Evolutionary conservation across 352 stramenopile species (phyloP), one percentile per base, ranked within the genome.

Genomic region (Pythium brachiatum): DNA sequence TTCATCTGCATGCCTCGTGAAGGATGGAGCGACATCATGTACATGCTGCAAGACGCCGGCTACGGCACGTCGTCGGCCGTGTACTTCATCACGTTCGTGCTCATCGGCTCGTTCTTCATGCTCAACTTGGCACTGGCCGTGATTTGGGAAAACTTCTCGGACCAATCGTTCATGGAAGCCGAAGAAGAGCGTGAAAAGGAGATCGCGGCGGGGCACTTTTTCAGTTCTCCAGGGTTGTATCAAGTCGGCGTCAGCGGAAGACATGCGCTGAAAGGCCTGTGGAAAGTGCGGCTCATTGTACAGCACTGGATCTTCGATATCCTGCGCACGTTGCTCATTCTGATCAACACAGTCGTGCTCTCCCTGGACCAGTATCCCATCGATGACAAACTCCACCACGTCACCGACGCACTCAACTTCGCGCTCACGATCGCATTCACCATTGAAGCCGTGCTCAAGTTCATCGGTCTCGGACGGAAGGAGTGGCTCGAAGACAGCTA

Each of bases 1-100:
- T 97, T 98, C 64, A 83, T 96, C 58, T 83, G 78, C 27, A 84
- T 98, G 43, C 97, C 92, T 15, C 73, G 93, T 25, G 90, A 97
- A 73, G 94, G 94, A 4, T 98, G 94, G 94, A 75, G 43, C 25
- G 58, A 68, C 21, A 69, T 72, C 50, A 75, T 75, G 68, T 69
- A 75, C 29, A 52, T 51, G 32, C 66, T 88, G 31, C 74, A 90
- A 69, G 65, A 83, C 18, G 74, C 80, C 15, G 72, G 76, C 21
- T 79, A 75, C 46, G 56, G 81, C 53, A 52, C 77, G 7, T 65
- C 81, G 15, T 69, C 75, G 2, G 78, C 78, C 9, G 48, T 95
- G 15, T 97, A 91, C 64, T 97, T 97, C 43, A 81, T 94, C 23
- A 78, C 83, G 1, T 88, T 97, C 39, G 86, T 97, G 53, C 74